These are phyloP conservation scores for Leishmania aethiopica DNA, from an alignment of 208 protist genomes.

Conservation along the genomic window DNA sequence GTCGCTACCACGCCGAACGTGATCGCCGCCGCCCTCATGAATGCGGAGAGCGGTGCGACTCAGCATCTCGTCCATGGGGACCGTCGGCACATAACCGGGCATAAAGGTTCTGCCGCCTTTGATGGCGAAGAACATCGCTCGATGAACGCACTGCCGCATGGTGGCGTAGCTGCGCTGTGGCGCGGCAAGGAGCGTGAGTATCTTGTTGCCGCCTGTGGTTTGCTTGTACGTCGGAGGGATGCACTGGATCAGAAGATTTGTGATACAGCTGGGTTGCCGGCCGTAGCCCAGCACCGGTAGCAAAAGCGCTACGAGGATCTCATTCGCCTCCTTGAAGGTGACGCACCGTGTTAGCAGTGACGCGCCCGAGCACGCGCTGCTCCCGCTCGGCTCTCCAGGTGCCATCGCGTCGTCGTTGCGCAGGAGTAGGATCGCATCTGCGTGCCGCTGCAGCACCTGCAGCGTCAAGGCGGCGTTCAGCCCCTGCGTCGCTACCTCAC, in stretches of 20 bases:
- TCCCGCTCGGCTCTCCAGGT: constrained; percentile 28
- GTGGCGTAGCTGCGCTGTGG: constrained; percentile 74
- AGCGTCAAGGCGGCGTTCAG: constrained; percentile 82
- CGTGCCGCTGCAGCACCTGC: constrained; percentile 52
- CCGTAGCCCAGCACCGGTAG: constrained; percentile 78
- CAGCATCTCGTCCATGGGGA: constrained; percentile 57
- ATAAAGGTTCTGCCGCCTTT: constrained; percentile 54
- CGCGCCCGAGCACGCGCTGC: constrained; percentile 30
- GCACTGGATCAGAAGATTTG: constrained; percentile 48
- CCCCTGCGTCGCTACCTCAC: constrained; percentile 80
- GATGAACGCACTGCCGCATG: constrained; percentile 48
- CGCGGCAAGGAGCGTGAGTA: constrained; percentile 73
- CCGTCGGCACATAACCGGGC: constrained; percentile 54
- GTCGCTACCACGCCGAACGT: constrained; percentile 3
- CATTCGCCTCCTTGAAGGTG: constrained; percentile 86
- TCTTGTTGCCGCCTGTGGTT: constrained; percentile 50
- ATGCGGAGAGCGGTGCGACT: constrained; percentile 27
- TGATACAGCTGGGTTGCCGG: constrained; percentile 26
- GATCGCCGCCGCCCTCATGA: neutral
- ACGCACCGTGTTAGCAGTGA: constrained; percentile 50
- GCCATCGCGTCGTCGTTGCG: constrained; percentile 81
- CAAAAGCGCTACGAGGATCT: constrained; percentile 75
- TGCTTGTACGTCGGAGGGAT: constrained; percentile 24
- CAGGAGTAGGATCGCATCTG: constrained; percentile 73
- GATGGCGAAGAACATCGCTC: constrained; percentile 57